Conservation (phyloP, 768 basidiomycete genomes). For the Mycena chlorophos region DNA sequence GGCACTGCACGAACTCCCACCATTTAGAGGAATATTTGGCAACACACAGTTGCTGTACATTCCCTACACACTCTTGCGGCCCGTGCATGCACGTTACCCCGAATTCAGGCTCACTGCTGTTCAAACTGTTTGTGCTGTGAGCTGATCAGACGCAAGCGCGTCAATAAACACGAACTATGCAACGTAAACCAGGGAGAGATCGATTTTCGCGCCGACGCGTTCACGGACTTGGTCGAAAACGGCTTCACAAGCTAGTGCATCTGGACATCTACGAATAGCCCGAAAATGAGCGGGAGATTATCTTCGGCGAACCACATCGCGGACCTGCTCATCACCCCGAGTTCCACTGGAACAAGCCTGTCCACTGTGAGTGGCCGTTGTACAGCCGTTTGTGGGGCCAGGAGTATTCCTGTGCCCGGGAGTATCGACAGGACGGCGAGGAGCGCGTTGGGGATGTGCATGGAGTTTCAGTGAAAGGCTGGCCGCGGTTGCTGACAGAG, state of each 20-base stretch:
- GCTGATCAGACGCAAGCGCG: constrained; percentile 14
- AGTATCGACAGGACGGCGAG: too few relatives aligned
- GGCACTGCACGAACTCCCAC: constrained; percentile 85
- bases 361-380: not conserved
- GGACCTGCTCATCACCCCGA: constrained; percentile 52
- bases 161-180: constrained; percentile 56
- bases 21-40: constrained; percentile 60
- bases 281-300: not conserved
- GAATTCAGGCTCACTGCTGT: constrained; percentile 64
- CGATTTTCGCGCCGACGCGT: constrained; percentile 61
- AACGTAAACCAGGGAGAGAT: constrained; percentile 71
- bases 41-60: constrained; percentile 86
- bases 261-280: constrained; percentile 52
- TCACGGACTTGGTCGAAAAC: constrained; percentile 72
- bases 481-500: too few relatives aligned
- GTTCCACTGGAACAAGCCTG: constrained; percentile 47
- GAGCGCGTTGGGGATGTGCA: too few relatives aligned
- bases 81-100: constrained; percentile 87
- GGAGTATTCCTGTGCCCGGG: too few relatives aligned
- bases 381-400: not conserved
- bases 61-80: constrained; percentile 77
- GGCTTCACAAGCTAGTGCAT: constrained; percentile 79
- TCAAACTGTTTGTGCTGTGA: constrained; percentile 45
- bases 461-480: too few relatives aligned
- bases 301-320: not conserved